Conservation (phyloP, 2,329 filamentous ascomycete genomes). For the Sphaceloma murrayae region DNA sequence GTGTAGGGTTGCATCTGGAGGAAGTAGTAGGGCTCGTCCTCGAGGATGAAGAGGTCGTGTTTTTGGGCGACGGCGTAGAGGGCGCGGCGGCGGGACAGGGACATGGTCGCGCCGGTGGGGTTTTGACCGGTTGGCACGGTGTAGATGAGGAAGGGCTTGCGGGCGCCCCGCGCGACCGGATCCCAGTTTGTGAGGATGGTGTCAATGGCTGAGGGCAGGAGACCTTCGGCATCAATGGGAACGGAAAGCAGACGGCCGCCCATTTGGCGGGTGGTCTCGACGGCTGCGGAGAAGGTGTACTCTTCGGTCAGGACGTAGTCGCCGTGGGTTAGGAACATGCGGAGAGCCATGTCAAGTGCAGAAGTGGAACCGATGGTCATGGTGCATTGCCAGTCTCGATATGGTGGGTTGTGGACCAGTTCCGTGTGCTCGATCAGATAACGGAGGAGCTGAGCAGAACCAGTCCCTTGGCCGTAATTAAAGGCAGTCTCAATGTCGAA, state of each 20-base stretch:
- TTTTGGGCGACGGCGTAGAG: conserved; percentile 72
- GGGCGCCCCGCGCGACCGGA: conserved; percentile 42
- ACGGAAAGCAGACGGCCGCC: conserved; percentile 53
- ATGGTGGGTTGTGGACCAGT: conserved; percentile 75
- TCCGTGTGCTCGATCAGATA: conserved; percentile 95
- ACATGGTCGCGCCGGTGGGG: conserved; percentile 78
- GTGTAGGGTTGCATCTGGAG: conserved; percentile 75
- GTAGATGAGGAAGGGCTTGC: conserved; percentile 60
- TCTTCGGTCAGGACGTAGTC: conserved; percentile 80
- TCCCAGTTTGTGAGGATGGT: conserved; percentile 58
- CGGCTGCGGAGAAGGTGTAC: conserved; percentile 76
- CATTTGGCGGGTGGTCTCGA: conserved; percentile 55
- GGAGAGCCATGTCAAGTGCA: conserved; percentile 70
- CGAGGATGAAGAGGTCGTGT: conserved; percentile 77
- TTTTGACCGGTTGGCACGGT: conserved; percentile 78
- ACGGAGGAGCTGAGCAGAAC: conserved; percentile 76
- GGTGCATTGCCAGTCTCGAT: conserved; percentile 79
- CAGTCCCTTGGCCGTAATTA: conserved; percentile 86
- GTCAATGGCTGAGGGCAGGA: conserved; percentile 54
- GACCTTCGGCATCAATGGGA: conserved; percentile 56
- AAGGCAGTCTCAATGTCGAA: conserved; percentile 78
- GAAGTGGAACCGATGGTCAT: conserved; percentile 81
- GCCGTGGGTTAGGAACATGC: conserved; percentile 67
- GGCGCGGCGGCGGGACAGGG: conserved; percentile 54
- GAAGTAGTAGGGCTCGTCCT: conserved; percentile 94